Base-by-base conservation (phyloP, 495 filamentous ascomycete genomes). In the Cercophora samala region DNA sequence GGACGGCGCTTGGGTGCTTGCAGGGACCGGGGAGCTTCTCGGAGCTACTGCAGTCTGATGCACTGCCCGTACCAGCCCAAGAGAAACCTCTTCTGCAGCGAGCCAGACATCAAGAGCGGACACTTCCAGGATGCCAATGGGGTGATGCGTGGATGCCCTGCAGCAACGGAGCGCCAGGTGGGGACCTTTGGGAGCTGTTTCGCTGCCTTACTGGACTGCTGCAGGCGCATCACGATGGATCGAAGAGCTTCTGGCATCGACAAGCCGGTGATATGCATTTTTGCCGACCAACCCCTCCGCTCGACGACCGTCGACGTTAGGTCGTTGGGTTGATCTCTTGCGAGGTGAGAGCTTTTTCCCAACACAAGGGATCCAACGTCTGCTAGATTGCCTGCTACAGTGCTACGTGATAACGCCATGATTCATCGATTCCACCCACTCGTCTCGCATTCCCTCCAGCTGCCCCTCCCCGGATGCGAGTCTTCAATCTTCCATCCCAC, bases 121-220 rank as follows among this genome's bases (percentile, higher is more conserved):
- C 9, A 11, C 37, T 23, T 21, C 53, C 53, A 56, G 53, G 53
- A 19, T 23, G 53, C 53, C 53, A 56, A 23, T 56, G 53, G 53
- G 22, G 22, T 21, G 53, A 56, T 56, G n/a, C 53, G 22, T 56
- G 53, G 53, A 56, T 56, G 53, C 53, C n/a, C n/a, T 19, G 53
- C 53, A 56, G n/a, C 53, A 22, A 19, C 22, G 53, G 37, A 46
- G 13, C 53, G 22, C 22, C 53, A 23, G 53, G 53, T 46, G 37
- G 37, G 0, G 37, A 46, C 37, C 37, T 46, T 46, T 46, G 37
- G 53, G 53, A 56, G 53, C 53, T 56, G 53, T 4, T 56, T 56
- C 53, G n/a, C 37, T 46, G 37, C 37, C 37, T 46, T 46, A 46
- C 37, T 46, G 37, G 37, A 46, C 37, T 46, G 37, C 37, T 46